phyloP scores from a whole-genome alignment of 306 rosid species.

The Quercus dentata region DNA sequence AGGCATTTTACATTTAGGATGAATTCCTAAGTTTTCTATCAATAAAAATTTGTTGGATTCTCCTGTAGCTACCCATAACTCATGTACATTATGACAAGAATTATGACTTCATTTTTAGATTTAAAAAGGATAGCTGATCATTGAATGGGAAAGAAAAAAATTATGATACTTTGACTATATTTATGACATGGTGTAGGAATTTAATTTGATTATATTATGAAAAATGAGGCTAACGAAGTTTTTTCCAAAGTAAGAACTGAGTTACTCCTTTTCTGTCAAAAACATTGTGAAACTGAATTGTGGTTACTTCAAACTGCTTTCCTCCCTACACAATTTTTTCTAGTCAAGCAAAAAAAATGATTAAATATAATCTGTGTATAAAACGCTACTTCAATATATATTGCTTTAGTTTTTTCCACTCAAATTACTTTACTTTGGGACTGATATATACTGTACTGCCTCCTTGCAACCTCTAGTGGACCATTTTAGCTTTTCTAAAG shows the following conservation, averaged over 20 bases:
- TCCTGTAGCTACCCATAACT: background rate
- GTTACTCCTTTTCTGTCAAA: background rate
- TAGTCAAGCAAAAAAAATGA: background rate
- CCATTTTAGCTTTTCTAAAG: background rate
- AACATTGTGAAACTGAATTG: background rate
- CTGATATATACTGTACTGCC: background rate
- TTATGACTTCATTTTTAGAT: background rate
- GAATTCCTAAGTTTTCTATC: background rate
- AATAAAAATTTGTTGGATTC: background rate
- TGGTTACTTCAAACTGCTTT: background rate
- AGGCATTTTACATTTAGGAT: background rate
- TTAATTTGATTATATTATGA: background rate
- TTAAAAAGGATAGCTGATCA: background rate
- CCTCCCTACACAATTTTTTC: background rate
- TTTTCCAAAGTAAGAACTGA: background rate
- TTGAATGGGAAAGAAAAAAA: background rate
- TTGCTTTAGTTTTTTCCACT: background rate
- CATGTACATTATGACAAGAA: background rate
- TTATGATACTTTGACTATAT: background rate
- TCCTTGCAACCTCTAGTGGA: background rate
- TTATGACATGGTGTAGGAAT: background rate
- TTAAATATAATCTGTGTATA: background rate
- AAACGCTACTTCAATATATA: background rate
- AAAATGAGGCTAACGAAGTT: background rate
- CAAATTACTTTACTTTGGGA: background rate